Evolutionary conservation across 2,329 filamentous ascomycete species (phyloP).

Genomic region (Diaporthe ilicicola): DNA sequence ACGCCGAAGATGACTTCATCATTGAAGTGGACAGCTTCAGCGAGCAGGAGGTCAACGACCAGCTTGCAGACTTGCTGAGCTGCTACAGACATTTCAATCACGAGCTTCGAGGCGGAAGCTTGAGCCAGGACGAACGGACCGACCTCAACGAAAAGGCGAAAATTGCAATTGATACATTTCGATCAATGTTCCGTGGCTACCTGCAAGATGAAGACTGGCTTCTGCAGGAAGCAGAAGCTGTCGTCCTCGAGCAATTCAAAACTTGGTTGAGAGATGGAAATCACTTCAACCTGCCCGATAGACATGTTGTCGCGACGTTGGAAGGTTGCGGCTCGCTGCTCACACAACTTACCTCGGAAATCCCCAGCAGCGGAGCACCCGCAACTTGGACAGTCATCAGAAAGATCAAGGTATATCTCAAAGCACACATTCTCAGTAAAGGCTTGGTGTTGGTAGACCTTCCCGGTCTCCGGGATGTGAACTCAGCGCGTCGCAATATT

Average conservation of each 20-base stretch:
- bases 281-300: not conserved
- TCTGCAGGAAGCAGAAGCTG: slow-evolving; percentile 13
- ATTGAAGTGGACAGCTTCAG: slow-evolving; percentile 47
- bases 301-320: slow-evolving; percentile 16
- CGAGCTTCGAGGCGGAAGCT: slow-evolving; percentile 33
- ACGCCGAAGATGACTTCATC: slow-evolving; percentile 42
- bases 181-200: slow-evolving; percentile 45
- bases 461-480: slow-evolving; percentile 57
- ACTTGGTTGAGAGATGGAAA: not conserved
- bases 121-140: not conserved
- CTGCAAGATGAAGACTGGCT: slow-evolving; percentile 38
- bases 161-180: slow-evolving; percentile 48
- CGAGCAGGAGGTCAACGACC: slow-evolving; percentile 42
- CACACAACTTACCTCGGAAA: slow-evolving; percentile 49
- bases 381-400: slow-evolving; percentile 54
- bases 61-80: slow-evolving; percentile 46
- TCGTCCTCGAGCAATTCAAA: not conserved
- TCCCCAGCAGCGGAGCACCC: slow-evolving; percentile 21
- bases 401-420: slow-evolving; percentile 54
- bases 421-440: slow-evolving; percentile 55
- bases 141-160: slow-evolving; percentile 41
- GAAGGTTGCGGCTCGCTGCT: slow-evolving; percentile 47
- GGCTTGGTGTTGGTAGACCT: slow-evolving; percentile 59
- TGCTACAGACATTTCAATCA: slow-evolving; percentile 47
- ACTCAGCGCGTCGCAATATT: slow-evolving; percentile 51